Base-by-base conservation (phyloP, 768 basidiomycete species). In the Leucosporidium yakuticum region DNA sequence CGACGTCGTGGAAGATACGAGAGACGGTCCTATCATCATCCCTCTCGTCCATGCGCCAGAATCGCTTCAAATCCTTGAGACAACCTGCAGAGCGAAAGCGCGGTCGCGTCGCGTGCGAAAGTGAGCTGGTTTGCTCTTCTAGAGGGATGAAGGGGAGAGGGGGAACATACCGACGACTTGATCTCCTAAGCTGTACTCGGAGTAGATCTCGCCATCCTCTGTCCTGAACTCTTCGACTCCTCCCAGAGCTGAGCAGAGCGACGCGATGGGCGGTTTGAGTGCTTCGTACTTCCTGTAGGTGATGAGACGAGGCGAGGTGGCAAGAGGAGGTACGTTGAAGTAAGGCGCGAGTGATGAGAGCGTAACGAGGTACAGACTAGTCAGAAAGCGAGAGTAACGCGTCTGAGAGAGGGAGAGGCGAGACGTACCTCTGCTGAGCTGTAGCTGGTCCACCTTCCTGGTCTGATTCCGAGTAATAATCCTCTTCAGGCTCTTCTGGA, bases 11-110 rank as follows among this genome's bases (percentile, higher is more conserved):
- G 77, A 97, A 89, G 66, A 97, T 88, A 53, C 93, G 86, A 5
- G 95, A 92, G 2, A 97, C 89, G 1, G 93, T 97, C 23, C 96
- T 85, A 77, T 94, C 93, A 77, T 98, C 95, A 79, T 99, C 96
- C 0, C 87, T 88, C 75, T 98, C 96, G 78, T 99, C 96, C 78
- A 91, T 89, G 61, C 94, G 81, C 96, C 95, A 98, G 59, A 95
- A 84, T 74, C 87, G 90, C 81, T 98, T 98, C 68, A 99, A 82
- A 78, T 98, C 96, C 74, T 90, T 90, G 73, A 99, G 78, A 79
- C 92, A 95, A 3, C 88, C 88, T 67, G 64, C 2, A 17, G 23
- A 23, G 8, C 50, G 50, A 23, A 51, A 23, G 50, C 50, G 25
- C 50, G 50, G 50, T 29, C 25, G 39, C 44, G 25, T 21, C 31